Conservation (phyloP, 2,329 filamentous ascomycete genomes). For the Onygena corvina region DNA sequence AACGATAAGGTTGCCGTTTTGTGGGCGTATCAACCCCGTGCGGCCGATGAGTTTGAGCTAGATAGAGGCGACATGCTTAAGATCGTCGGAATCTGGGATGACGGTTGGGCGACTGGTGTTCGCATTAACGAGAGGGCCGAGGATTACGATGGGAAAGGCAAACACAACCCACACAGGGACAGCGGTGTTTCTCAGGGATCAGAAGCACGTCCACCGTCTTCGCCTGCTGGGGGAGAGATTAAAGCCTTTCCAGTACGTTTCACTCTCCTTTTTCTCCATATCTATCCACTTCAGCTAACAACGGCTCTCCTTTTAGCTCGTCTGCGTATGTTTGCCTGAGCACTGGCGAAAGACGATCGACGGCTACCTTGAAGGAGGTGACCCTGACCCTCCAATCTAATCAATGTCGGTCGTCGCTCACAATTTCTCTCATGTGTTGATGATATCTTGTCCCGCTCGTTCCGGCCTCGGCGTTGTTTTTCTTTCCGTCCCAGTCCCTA, state of each 20-base stretch:
- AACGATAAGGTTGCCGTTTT: conserved; percentile 80
- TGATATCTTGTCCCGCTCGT: not conserved
- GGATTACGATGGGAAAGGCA: conserved; percentile 61
- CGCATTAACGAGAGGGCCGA: conserved; percentile 72
- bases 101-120: conserved; percentile 94
- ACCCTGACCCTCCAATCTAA: conserved; percentile 10
- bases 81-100: conserved; percentile 96
- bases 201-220: conserved; percentile 47
- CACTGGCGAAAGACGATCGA: conserved; percentile 97
- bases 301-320: conserved; percentile 39
- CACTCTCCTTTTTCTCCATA: not conserved
- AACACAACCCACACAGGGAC: conserved; percentile 65
- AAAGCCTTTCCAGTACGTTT: conserved; percentile 68
- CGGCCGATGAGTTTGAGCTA: conserved; percentile 81
- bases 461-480: conserved; percentile 5
- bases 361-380: conserved; percentile 45
- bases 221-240: conserved; percentile 64
- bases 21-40: conserved; percentile 94
- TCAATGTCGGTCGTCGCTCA: conserved; percentile 15
- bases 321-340: conserved; percentile 88
- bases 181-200: conserved; percentile 84
- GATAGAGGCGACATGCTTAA: conserved; percentile 97
- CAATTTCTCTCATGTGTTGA: conserved; percentile 3
- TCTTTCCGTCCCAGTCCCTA: not conserved
- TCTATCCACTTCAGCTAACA: not conserved